phyloP scores from a whole-genome alignment of 306 rosid genomes.

The Trifolium pratense region DNA sequence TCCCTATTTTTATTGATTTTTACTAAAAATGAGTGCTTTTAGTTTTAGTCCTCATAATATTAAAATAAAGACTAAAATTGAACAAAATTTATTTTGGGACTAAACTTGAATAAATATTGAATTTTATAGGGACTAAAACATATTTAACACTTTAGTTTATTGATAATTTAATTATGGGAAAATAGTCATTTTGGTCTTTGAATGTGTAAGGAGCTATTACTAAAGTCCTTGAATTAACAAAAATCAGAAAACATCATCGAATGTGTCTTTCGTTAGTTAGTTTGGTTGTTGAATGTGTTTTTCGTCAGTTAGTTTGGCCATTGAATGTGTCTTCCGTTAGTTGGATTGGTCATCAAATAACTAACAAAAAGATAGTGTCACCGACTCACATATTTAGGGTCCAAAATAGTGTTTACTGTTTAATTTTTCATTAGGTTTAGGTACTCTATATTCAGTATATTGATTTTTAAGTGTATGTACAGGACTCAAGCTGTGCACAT shows the following conservation, averaged over 20 bases:
- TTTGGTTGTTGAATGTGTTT: background rate
- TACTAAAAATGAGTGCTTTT: too few species aligned
- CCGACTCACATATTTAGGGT: background rate
- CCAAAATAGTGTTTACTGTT: background rate
- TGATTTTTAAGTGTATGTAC: constrained; percentile 39
- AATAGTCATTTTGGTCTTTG: background rate
- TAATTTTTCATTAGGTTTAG: constrained; percentile 18
- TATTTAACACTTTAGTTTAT: constrained; percentile 6
- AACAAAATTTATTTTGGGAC: background rate
- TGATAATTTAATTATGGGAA: too few species aligned
- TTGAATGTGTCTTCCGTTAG: background rate
- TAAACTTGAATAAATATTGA: background rate
- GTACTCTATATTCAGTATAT: constrained; percentile 26
- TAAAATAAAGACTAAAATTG: background rate
- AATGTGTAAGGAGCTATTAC: background rate
- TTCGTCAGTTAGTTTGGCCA: background rate
- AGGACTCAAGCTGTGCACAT: constrained; percentile 58
- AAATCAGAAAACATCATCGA: background rate
- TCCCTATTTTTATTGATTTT: too few species aligned
- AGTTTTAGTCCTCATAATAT: background rate
- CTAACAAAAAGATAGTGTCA: background rate
- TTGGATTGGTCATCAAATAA: background rate
- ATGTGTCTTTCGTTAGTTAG: background rate
- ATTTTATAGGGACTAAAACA: background rate
- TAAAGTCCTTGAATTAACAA: background rate